A percentile compares a stretch with the other conserved stretches of the same genome.
Conservation (phyloP, 129 eudicot genomes). For the Saussurea involucrata region DNA sequence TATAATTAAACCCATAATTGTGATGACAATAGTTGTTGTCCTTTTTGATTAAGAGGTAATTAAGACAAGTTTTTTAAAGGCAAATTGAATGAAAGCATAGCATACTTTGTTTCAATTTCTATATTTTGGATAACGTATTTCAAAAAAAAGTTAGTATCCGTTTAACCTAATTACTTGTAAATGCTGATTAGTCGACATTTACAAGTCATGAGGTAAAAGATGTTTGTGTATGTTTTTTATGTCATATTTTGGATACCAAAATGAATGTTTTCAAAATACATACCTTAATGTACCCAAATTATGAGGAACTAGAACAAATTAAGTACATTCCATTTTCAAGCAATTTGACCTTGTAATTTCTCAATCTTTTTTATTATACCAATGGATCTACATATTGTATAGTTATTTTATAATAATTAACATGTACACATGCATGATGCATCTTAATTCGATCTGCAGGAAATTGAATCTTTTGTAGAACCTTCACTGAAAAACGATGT, state of each 20-base stretch:
- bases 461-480: constrained; percentile 3
- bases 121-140: background rate
- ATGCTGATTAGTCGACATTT: background rate
- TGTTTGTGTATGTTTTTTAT: background rate
- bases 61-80: no score
- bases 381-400: background rate
- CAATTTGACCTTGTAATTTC: background rate
- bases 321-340: background rate
- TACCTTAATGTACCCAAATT: no score
- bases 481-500: background rate
- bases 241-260: no score
- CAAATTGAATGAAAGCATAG: background rate
- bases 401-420: background rate
- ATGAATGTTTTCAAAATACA: no score
- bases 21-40: background rate
- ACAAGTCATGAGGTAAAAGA: background rate
- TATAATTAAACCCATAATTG: no score
- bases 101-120: background rate
- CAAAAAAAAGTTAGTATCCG: background rate
- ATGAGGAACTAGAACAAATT: background rate
- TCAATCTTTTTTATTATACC: background rate
- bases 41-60: no score
- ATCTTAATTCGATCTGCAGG: background rate
- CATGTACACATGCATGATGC: no score
- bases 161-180: background rate